Conservation (phyloP, 176 grass and related monocot genomes). For the Juncus inflexus region DNA sequence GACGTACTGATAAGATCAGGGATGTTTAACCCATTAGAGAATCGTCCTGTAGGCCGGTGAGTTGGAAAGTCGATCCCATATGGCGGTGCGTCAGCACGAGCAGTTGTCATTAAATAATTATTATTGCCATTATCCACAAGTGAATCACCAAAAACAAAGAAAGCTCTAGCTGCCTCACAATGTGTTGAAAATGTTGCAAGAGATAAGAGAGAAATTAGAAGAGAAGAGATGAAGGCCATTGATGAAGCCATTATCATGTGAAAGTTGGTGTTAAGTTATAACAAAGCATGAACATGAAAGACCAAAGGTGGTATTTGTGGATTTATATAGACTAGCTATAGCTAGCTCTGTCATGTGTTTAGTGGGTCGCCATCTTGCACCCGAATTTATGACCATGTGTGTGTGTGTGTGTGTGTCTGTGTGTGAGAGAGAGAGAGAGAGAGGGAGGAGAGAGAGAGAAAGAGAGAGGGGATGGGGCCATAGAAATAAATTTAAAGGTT, state of each 20-base stretch:
- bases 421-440: constrained; percentile 14
- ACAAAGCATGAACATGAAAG: constrained; percentile 5
- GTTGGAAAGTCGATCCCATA: constrained; percentile 89
- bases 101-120: constrained; percentile 78
- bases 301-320: constrained; percentile 15
- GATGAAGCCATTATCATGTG: constrained; percentile 11
- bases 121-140: constrained; percentile 97
- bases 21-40: constrained; percentile 92
- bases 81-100: constrained; percentile 71
- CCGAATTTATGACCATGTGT: constrained; percentile 21
- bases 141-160: constrained; percentile 98
- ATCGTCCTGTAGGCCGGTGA: constrained; percentile 61
- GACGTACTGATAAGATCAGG: constrained; percentile 82
- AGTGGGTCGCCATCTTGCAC: neutral
- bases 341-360: neutral
- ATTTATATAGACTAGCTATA: constrained; percentile 17
- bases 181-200: constrained; percentile 18
- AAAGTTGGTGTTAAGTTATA: neutral
- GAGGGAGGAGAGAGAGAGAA: neutral
- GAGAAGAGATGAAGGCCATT: constrained; percentile 23
- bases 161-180: constrained; percentile 56
- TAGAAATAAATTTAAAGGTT: constrained; percentile 17
- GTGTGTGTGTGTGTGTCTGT: too few relatives aligned
- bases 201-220: constrained; percentile 11
- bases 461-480: constrained; percentile 1